phyloP scores from a whole-genome alignment of 2,329 filamentous ascomycete species.

The Juglanconis sp. region DNA sequence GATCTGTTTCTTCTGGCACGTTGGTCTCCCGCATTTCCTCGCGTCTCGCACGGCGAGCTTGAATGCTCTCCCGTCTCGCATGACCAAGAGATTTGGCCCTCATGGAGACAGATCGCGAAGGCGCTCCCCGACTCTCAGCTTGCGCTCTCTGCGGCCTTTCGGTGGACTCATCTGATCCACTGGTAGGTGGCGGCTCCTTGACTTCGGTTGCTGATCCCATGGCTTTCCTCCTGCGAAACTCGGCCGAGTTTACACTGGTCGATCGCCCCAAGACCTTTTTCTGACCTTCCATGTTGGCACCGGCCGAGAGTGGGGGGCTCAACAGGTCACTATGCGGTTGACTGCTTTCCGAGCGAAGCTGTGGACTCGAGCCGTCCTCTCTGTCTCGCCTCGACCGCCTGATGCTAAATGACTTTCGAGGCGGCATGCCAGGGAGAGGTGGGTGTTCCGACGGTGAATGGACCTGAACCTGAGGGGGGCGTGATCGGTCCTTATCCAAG shows the following conservation, averaged over 20 bases:
- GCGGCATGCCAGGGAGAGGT: slow-evolving; percentile 44
- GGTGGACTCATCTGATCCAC: slow-evolving; percentile 74
- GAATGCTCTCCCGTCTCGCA: slow-evolving; percentile 85
- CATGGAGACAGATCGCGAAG: slow-evolving; percentile 60
- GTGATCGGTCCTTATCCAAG: slow-evolving; percentile 61
- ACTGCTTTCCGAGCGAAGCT: slow-evolving; percentile 53
- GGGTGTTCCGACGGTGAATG: slow-evolving; percentile 67
- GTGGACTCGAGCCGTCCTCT: slow-evolving; percentile 46
- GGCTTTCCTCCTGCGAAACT: slow-evolving; percentile 64
- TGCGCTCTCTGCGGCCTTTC: slow-evolving; percentile 43
- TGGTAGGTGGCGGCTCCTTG: slow-evolving; percentile 67
- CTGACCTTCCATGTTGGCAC: slow-evolving; percentile 52
- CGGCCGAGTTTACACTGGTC: slow-evolving; percentile 87
- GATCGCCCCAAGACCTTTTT: slow-evolving; percentile 76
- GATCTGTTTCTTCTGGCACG: slow-evolving; percentile 76
- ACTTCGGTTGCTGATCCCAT: slow-evolving; percentile 37
- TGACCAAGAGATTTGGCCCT: slow-evolving; percentile 87
- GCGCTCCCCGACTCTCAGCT: slow-evolving; percentile 47
- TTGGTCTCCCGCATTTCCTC: slow-evolving; percentile 51
- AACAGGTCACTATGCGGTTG: slow-evolving; percentile 75
- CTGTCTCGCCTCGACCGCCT: slow-evolving; percentile 54
- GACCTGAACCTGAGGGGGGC: slow-evolving; percentile 72
- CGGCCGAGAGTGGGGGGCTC: slow-evolving; percentile 65
- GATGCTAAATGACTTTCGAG: slow-evolving; percentile 88
- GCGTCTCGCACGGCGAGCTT: slow-evolving; percentile 72